Evolutionary conservation across 306 rosid genomes (phyloP), one percentile per base, ranked within the genome.

Genomic region (Quercus parvula): DNA sequence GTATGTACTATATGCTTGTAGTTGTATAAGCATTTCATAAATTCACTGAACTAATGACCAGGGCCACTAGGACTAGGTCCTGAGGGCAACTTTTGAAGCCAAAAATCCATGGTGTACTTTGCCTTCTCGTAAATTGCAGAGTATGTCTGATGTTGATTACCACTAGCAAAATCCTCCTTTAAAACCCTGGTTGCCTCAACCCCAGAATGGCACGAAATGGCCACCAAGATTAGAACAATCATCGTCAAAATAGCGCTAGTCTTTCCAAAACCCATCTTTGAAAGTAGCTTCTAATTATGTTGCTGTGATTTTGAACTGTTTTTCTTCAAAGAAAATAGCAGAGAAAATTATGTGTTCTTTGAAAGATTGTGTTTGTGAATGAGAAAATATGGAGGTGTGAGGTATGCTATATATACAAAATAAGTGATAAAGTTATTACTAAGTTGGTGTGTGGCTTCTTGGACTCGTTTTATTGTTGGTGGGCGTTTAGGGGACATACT

Each of bases 171-270:
- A 58, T 75, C 56, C 64, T 74, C 75, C 0, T 82, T 25, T 4
- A 83, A 79, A 49, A 71, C 76, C 75, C 90, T 83, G 35, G 82
- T 78, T 75, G 71, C 90, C 4, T 85, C 90, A 28, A 82, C 88
- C 70, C 70, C 56, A 24, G 12, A 5, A 10, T 64, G 71, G 71
- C 44, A 17, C 24, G 19, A 30, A 15, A 64, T 30, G 24, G 10
- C 46, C 13, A 30, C 24, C 20, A 64, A 31, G 52, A 74, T 58
- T 20, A 74, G 38, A 2, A 57, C 8, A 12, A 49, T 49, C 3
- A 74, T 38, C 12, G 57, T 13, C 15, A 74, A 57, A 57, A 58
- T 20, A 52, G 24, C 14, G 55, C 13, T 38, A 11, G 30, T 57
- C 56, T 31, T 35, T 20, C 11, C 25, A 22, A 58, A 57, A 14